Conservation (phyloP, 2,329 filamentous ascomycete species). For the Monosporascus sp. region DNA sequence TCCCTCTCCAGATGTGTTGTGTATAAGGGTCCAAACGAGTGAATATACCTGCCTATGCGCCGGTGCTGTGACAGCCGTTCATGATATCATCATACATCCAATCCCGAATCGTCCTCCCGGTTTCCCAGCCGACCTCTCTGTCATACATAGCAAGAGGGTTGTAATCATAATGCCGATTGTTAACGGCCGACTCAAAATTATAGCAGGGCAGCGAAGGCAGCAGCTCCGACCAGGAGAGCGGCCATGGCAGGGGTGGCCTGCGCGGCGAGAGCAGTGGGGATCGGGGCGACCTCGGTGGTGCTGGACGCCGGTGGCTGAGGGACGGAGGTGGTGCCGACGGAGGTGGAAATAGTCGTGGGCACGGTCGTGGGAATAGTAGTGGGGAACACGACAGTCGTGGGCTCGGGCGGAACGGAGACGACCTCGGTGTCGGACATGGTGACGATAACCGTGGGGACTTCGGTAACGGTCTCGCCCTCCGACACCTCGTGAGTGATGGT, state of each 20-base stretch:
- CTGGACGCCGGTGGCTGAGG: slow-evolving; percentile 1
- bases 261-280: slow-evolving; percentile 11
- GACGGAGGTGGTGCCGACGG: slow-evolving; percentile 10
- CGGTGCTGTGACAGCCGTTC: no score
- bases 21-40: no score
- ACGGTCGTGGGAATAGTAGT: slow-evolving; percentile 5
- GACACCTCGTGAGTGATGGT: slow-evolving; percentile 35
- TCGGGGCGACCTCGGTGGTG: neutral
- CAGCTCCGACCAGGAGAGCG: slow-evolving; percentile 20
- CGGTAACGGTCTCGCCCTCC: slow-evolving; percentile 27
- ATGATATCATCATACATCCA: no score
- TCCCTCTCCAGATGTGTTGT: no score
- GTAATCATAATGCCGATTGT: neutral
- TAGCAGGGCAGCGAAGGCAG: slow-evolving; percentile 21
- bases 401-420: slow-evolving; percentile 21
- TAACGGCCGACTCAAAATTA: slow-evolving; percentile 6
- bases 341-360: slow-evolving; percentile 8
- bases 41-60: no score
- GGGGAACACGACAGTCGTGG: slow-evolving; percentile 8
- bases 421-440: slow-evolving; percentile 27
- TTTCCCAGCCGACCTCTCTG: no score
- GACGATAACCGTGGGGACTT: slow-evolving; percentile 26
- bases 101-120: no score
- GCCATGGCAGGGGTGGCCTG: slow-evolving; percentile 17
- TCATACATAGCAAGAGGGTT: no score